Evolutionary conservation across 495 filamentous ascomycete species (phyloP).

Genomic region (Penicillium turbatum): DNA sequence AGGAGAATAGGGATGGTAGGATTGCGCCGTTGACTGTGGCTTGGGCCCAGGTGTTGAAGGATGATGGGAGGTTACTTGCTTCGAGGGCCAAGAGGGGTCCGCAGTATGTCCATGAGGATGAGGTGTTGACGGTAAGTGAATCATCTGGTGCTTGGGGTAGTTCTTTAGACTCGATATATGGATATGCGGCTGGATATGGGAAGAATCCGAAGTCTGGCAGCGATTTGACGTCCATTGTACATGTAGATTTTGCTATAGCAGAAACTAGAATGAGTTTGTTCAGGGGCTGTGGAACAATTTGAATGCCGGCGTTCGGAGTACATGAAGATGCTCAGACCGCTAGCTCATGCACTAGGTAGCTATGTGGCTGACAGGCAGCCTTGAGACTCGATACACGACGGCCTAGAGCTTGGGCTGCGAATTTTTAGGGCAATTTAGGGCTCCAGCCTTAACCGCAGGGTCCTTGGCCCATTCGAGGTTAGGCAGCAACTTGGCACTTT

Average conservation of each 20-base stretch:
- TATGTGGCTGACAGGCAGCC: not conserved
- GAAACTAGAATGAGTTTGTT: not conserved
- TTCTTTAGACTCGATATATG: not conserved
- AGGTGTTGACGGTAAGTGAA: conserved; percentile 14
- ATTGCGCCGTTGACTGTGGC: conserved; percentile 19
- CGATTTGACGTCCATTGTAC: conserved; percentile 10
- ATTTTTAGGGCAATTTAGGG: not conserved
- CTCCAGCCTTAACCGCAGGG: not conserved
- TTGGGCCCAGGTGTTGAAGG: conserved; percentile 23
- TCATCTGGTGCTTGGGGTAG: not conserved
- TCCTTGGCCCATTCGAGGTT: not conserved
- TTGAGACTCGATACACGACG: not conserved
- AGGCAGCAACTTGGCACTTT: not conserved
- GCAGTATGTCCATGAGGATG: conserved; percentile 27
- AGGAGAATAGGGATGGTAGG: conserved; percentile 15
- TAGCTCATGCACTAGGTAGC: not conserved
- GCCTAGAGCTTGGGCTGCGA: not conserved
- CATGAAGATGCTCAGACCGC: not conserved
- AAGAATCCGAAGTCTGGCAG: conserved; percentile 15
- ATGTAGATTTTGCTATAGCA: not conserved
- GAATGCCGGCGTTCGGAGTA: not conserved
- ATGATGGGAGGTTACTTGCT: conserved; percentile 12
- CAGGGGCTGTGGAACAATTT: not conserved
- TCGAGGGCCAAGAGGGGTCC: conserved; percentile 22
- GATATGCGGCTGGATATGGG: conserved; percentile 2